Percentiles rank a stretch among this genome's conserved stretches.
These are phyloP conservation scores for Pisolithus sp. DNA, from an alignment of 768 basidiomycete genomes.

Conservation along the genomic window DNA sequence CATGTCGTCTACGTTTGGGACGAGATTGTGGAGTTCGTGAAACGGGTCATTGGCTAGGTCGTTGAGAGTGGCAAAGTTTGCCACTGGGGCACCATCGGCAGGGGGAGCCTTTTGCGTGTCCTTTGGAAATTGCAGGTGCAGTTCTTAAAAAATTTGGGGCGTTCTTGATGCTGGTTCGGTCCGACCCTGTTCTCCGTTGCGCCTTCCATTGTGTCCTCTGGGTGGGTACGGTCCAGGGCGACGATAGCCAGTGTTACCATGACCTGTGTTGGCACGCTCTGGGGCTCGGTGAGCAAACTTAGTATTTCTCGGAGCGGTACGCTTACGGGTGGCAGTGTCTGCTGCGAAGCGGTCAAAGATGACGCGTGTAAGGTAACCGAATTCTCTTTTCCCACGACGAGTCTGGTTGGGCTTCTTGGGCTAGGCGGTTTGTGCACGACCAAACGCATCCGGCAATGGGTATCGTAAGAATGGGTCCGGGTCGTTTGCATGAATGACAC, in stretches of 20 bases:
- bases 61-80: not conserved
- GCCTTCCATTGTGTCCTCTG: not conserved
- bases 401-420: not conserved
- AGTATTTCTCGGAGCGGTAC: not conserved
- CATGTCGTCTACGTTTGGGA: not conserved
- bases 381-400: not conserved
- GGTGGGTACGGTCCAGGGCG: not conserved
- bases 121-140: not conserved
- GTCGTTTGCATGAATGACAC: not conserved
- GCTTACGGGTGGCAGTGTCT: not conserved
- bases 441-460: not conserved
- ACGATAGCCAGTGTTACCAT: not conserved
- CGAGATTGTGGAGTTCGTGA: not conserved
- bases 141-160: not conserved
- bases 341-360: not conserved
- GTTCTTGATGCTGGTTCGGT: not conserved
- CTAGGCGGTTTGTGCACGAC: not conserved
- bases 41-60: not conserved
- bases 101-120: not conserved
- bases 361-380: not conserved
- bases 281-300: not conserved
- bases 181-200: not conserved
- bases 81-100: too few species aligned
- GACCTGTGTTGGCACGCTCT: not conserved
- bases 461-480: not conserved